Conservation (phyloP, 1,139 yeast genomes). For the Hyphopichia burtonii region DNA sequence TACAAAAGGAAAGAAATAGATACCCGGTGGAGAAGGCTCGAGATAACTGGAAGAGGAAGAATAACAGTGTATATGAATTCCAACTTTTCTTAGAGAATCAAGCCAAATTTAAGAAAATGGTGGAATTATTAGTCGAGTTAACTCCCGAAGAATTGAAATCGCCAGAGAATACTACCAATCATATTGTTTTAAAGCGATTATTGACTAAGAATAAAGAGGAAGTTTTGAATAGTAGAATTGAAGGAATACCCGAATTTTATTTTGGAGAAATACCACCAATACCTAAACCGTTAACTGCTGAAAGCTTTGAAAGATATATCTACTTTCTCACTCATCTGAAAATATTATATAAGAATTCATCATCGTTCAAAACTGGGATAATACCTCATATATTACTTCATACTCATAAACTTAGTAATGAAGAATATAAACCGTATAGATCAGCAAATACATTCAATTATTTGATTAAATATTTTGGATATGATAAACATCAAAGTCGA, state of each 20-base stretch:
- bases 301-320: slow-evolving; percentile 36
- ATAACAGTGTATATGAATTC: slow-evolving; percentile 19
- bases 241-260: slow-evolving; percentile 17
- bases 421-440: slow-evolving; percentile 27
- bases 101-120: slow-evolving; percentile 28
- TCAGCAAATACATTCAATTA: slow-evolving; percentile 41
- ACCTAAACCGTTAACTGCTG: slow-evolving; percentile 27
- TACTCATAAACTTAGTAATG: slow-evolving; percentile 38
- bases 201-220: slow-evolving; percentile 13
- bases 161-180: slow-evolving; percentile 8
- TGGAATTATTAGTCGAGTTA: slow-evolving; percentile 28
- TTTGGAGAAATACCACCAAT: slow-evolving; percentile 37
- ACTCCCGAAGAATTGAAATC: slow-evolving; percentile 30
- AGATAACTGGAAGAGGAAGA: slow-evolving; percentile 25
- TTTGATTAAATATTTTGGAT: slow-evolving; percentile 44
- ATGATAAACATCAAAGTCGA: slow-evolving; percentile 39
- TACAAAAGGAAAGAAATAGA: slow-evolving; percentile 18
- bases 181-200: slow-evolving; percentile 9
- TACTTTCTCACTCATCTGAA: slow-evolving; percentile 36
- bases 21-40: slow-evolving; percentile 25
- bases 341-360: slow-evolving; percentile 34
- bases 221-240: slow-evolving; percentile 7
- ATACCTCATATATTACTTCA: slow-evolving; percentile 39
- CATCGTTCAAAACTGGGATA: slow-evolving; percentile 36
- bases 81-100: slow-evolving; percentile 28